Conservation (phyloP, 768 basidiomycete genomes). For the Pleurotus djamor region DNA sequence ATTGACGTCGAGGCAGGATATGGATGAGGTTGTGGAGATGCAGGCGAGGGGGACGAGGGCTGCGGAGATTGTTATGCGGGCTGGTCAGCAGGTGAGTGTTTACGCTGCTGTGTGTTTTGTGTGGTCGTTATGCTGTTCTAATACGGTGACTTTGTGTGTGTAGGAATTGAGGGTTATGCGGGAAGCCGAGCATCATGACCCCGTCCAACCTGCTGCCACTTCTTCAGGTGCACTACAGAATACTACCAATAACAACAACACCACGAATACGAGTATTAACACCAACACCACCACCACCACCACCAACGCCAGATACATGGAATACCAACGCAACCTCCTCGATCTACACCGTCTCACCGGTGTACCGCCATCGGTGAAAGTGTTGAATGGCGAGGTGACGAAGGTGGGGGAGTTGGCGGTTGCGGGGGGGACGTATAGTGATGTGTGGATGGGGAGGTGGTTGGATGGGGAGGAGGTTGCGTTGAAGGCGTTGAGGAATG, state of each 20-base stretch:
- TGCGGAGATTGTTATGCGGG: conserved; percentile 47
- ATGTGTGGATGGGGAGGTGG: conserved; percentile 56
- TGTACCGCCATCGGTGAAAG: conserved; percentile 49
- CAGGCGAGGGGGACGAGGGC: conserved; percentile 37
- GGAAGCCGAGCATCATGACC: conserved; percentile 2
- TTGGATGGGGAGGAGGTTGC: conserved; percentile 57
- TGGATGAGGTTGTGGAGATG: conserved; percentile 32
- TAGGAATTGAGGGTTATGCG: conserved; percentile 3
- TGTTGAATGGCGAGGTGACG: conserved; percentile 51
- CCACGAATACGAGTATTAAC: no score
- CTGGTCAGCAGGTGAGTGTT: conserved; percentile 43
- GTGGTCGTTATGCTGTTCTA: background rate
- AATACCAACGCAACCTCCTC: conserved; percentile 43
- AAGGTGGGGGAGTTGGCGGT: conserved; percentile 35
- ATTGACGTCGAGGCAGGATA: conserved; percentile 32
- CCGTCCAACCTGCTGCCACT: no score
- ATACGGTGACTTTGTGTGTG: no score
- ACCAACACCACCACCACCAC: no score
- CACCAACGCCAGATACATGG: conserved; percentile 22
- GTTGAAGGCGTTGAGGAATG: conserved; percentile 48
- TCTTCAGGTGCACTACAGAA: no score
- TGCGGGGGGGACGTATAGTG: conserved; percentile 52
- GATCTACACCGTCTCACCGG: conserved; percentile 49
- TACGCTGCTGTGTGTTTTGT: conserved; percentile 2
- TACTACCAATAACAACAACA: no score